Percentiles rank a stretch among this genome's conserved stretches.
Evolutionary conservation across 768 basidiomycete species (phyloP).

Genomic region (Boletus eberwhitei): DNA sequence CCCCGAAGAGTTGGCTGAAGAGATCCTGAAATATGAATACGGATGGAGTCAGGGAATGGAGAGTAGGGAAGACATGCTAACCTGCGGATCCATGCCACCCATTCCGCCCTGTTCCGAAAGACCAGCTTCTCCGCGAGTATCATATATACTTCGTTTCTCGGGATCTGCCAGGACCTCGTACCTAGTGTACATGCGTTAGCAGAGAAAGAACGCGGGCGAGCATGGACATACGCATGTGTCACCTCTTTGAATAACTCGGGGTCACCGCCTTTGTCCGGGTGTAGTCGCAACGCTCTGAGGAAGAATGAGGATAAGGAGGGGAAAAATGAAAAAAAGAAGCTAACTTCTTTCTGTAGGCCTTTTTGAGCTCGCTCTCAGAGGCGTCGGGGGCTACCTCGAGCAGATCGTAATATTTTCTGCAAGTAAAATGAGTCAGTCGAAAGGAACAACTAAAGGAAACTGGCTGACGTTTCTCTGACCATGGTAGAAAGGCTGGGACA

Average conservation of each 20-base stretch:
- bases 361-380: constrained; percentile 85
- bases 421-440: neutral
- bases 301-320: constrained; percentile 5
- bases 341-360: constrained; percentile 93
- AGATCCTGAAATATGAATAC: constrained; percentile 59
- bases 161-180: constrained; percentile 93
- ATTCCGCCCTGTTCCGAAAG: constrained; percentile 81
- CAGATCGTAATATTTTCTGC: constrained; percentile 89
- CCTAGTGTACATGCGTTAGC: constrained; percentile 38
- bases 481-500: constrained; percentile 34
- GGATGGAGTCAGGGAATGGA: neutral
- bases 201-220: neutral
- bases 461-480: constrained; percentile 64
- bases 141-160: constrained; percentile 78
- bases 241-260: constrained; percentile 98
- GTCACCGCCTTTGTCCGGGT: constrained; percentile 95
- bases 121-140: constrained; percentile 90
- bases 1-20: constrained; percentile 94
- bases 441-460: neutral
- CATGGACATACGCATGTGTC: constrained; percentile 76
- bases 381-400: constrained; percentile 80
- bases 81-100: constrained; percentile 97
- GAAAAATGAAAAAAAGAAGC: constrained; percentile 6
- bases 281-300: constrained; percentile 72
- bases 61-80: constrained; percentile 29